Base-by-base conservation (phyloP, 208 protist species). In the Trypanosoma lewisi region DNA sequence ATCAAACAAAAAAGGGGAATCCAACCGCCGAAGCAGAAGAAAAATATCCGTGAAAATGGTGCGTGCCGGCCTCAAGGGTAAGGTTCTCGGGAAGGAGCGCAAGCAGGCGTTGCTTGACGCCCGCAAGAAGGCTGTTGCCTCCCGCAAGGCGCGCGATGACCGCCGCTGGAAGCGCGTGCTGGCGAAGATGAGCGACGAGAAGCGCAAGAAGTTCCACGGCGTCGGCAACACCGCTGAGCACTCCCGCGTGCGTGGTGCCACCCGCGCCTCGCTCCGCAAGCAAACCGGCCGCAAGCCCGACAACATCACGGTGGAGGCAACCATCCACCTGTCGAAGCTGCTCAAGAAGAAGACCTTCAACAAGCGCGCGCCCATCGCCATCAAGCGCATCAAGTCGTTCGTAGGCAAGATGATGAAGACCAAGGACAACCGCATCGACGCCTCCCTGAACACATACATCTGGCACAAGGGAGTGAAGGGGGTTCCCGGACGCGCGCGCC, bases 261-360 rank as follows among this genome's bases (percentile, higher is more conserved):
- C 87, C 60, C 83, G 87, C 67, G 79, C 82, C 41, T 89, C 87
- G 25, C 82, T 94, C 58, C 82, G 79, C 78, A 89, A 94, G 78
- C 78, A 73, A 72, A 85, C 77, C 33, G 87, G 82, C 68, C 87
- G 87, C 80, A 94, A 89, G 78, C 73, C 82, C 27, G 84, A 97
- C 61, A 77, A 84, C 59, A 77, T 99, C 49, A 85, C 89, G 42
- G 85, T 98, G 63, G 98, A 99, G 82, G 96, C 96, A 75, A 99
- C 98, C 67, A 97, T 99, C 78, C 95, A 99, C 89, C 82, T 99
- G 53, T 91, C 98, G 81, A 98, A 98, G 93, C 80, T 93, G 63
- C 77, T 98, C 48, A 92, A 98, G 82, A 92, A 83, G 83, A 97
- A 95, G 71, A 94, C 88, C 67, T 98, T 99, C 95, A 93, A 98